Base-by-base conservation (phyloP, 2,329 filamentous ascomycete genomes). In the Lizonia empirigonia region DNA sequence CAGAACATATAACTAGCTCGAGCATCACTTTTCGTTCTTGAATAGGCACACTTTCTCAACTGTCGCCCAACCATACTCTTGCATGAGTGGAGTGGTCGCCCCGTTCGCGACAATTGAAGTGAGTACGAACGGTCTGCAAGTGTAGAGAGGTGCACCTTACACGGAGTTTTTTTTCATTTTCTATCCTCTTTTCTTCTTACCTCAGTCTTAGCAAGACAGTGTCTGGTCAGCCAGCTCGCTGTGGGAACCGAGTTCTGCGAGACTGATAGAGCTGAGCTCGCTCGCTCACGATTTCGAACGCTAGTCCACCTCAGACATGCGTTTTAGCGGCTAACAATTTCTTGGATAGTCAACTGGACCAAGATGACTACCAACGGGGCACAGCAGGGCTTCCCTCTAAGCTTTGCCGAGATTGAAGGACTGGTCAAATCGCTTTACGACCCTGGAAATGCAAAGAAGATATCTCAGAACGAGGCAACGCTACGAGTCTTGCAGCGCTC, bases 401-500 rank as follows among this genome's bases (percentile, higher is more conserved):
- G 60, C 32, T 59, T 72, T 24, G 63, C 60, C n/a, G 69, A 72
- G 39, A 71, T 74, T 16, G 71, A 72, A 44, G 49, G 76, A 64
- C 74, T 83, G 20, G 77, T 84, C 58, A 76, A 77, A 50, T 74
- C 77, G 16, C 65, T 84, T 9, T 84, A 83, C 53, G 72, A 76
- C 37, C 78, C 80, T 24, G 75, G 70, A 20, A 64, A 74, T 8
- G 72, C 75, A 23, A 74, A 69, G 68, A 77, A 76, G 65, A 78
- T 76, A 58, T 65, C 68, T 22, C 72, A 78, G 40, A 84, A 85
- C 38, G 90, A 97, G 69, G 85, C 89, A 49, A 84, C 87, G 12
- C 78, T 99, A 12, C 90, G 94, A 56, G 80, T 81, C 20, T 77
- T 97, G 15, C 94, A 97, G 69, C 85, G 85, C 60, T 89, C 90